phyloP scores from a whole-genome alignment of 2,329 filamentous ascomycete genomes.

The Ceratocystis huliohia region DNA sequence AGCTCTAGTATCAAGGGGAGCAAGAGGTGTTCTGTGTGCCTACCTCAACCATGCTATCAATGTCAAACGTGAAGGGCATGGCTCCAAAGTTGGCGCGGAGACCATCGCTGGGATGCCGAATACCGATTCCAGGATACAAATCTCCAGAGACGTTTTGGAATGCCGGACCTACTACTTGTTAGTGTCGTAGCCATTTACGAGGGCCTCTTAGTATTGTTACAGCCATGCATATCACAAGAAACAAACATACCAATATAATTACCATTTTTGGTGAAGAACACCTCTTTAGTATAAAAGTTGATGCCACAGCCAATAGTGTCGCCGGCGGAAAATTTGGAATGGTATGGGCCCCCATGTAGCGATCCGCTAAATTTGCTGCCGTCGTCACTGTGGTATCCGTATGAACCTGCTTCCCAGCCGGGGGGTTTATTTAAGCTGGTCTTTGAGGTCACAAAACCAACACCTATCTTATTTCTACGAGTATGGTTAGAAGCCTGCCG shows the following conservation, averaged over 20 bases:
- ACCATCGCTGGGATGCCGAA: slow-evolving; percentile 52
- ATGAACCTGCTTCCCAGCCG: slow-evolving; percentile 56
- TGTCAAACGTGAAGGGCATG: slow-evolving; percentile 53
- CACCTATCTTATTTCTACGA: slow-evolving; percentile 39
- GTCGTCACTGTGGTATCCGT: slow-evolving; percentile 58
- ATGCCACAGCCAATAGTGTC: slow-evolving; percentile 54
- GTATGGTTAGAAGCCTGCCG: neutral
- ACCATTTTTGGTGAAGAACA: slow-evolving; percentile 60
- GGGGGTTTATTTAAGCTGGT: slow-evolving; percentile 38
- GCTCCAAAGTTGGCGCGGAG: slow-evolving; percentile 51
- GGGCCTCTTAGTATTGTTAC: too few relatives aligned
- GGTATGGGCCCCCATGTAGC: slow-evolving; percentile 45
- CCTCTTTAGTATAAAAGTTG: slow-evolving; percentile 50
- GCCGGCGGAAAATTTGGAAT: slow-evolving; percentile 40
- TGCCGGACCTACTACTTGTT: slow-evolving; percentile 44
- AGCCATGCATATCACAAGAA: too few relatives aligned
- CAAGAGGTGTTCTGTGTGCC: slow-evolving; percentile 37
- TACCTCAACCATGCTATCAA: slow-evolving; percentile 73
- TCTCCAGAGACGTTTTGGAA: slow-evolving; percentile 54
- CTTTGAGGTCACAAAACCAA: slow-evolving; percentile 3
- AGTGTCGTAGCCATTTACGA: slow-evolving; percentile 21
- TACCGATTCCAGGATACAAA: slow-evolving; percentile 54
- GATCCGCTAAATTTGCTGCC: slow-evolving; percentile 47
- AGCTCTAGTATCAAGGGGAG: neutral
- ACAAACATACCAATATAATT: slow-evolving; percentile 37